Evolutionary conservation across 2,329 filamentous ascomycete genomes (phyloP).

Genomic region (Peltaster fructicola): DNA sequence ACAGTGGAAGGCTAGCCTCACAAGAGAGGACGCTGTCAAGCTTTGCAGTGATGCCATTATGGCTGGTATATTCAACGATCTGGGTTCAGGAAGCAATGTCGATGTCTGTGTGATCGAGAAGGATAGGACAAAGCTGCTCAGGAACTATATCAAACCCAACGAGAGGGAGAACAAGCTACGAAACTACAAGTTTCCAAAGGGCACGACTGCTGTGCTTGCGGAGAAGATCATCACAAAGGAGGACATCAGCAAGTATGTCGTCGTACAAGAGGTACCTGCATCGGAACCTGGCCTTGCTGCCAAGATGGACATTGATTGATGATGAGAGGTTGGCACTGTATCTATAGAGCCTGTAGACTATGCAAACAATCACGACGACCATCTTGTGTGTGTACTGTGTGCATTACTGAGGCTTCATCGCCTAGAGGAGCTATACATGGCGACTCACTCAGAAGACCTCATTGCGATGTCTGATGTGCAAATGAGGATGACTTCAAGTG

Average conservation of each 20-base stretch:
- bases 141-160: conserved; percentile 89
- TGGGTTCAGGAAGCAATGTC: conserved; percentile 93
- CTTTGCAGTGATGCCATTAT: conserved; percentile 75
- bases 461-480: no score
- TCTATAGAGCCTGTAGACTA: no score
- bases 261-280: conserved; percentile 65
- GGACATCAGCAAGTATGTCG: conserved; percentile 87
- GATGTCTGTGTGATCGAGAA: conserved; percentile 90
- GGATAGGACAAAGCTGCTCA: conserved; percentile 83
- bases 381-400: no score
- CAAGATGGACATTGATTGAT: conserved; percentile 47
- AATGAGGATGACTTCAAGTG: no score
- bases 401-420: no score
- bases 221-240: conserved; percentile 92
- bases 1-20: conserved; percentile 68
- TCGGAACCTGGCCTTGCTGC: conserved; percentile 45
- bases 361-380: no score
- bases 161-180: conserved; percentile 77
- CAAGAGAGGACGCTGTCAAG: conserved; percentile 63
- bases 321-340: conserved; percentile 1
- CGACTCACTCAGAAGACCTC: no score
- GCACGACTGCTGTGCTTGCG: conserved; percentile 90
- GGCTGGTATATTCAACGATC: conserved; percentile 96
- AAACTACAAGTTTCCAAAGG: conserved; percentile 77
- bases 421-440: no score